A percentile compares a stretch with the other conserved stretches of the same genome.
Conservation (phyloP, 768 basidiomycete genomes). For the Suillus brevipes region DNA sequence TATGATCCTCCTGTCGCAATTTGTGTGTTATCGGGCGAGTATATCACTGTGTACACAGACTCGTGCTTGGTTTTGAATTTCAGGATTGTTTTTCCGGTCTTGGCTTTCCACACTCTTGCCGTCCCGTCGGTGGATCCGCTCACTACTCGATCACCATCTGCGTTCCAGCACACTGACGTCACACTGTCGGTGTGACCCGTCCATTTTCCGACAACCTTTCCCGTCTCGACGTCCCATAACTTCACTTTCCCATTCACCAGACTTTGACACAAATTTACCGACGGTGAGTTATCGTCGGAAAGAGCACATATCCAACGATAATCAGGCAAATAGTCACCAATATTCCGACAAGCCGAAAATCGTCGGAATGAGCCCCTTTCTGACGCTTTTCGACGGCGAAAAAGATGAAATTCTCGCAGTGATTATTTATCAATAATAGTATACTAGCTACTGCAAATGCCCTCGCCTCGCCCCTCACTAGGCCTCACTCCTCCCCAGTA, state of each 20-base stretch:
- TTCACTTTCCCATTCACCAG: background rate
- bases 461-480: too few relatives aligned
- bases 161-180: background rate
- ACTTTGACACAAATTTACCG: too few relatives aligned
- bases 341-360: too few relatives aligned
- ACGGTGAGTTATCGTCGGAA: too few relatives aligned
- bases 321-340: too few relatives aligned
- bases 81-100: background rate
- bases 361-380: too few relatives aligned
- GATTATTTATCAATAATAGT: too few relatives aligned
- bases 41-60: rapidly evolving
- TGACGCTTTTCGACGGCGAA: too few relatives aligned
- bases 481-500: too few relatives aligned
- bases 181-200: background rate
- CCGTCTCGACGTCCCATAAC: background rate
- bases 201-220: background rate
- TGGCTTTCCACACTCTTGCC: background rate
- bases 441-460: too few relatives aligned
- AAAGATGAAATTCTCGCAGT: too few relatives aligned
- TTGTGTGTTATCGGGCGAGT: background rate
- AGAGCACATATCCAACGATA: too few relatives aligned
- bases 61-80: background rate
- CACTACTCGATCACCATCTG: background rate
- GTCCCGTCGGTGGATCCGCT: background rate
- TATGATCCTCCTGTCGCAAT: background rate